These are phyloP conservation scores for Ilyonectria robusta DNA, from an alignment of 2,329 filamentous ascomycete species.

Conservation along the genomic window DNA sequence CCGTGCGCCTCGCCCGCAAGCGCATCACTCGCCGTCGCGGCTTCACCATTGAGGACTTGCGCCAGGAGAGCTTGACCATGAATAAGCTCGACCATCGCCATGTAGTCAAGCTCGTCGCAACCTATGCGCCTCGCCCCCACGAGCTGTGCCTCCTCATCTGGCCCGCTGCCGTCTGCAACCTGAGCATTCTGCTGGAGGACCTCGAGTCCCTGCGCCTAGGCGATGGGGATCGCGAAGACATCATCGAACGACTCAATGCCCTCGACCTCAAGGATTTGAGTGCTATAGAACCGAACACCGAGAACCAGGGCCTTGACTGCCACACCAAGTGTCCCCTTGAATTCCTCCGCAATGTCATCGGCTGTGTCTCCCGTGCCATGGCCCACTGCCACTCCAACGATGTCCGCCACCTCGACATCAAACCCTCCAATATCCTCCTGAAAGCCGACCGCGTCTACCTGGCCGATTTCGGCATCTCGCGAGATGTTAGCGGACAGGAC, in stretches of 20 bases:
- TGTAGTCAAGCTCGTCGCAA: constrained; percentile 63
- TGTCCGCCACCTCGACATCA: constrained; percentile 63
- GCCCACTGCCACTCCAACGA: constrained; percentile 58
- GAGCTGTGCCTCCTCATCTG: constrained; percentile 63
- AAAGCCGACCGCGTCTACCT: constrained; percentile 62
- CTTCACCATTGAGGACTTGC: constrained; percentile 57
- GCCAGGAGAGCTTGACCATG: constrained; percentile 63
- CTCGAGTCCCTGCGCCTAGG: constrained; percentile 57
- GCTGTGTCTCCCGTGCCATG: constrained; percentile 61
- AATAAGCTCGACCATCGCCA: constrained; percentile 63
- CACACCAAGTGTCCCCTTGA: constrained; percentile 54
- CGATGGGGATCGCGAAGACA: constrained; percentile 58
- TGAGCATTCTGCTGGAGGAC: constrained; percentile 59
- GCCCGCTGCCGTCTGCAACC: constrained; percentile 63
- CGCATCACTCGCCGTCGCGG: constrained; percentile 55
- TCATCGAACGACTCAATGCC: constrained; percentile 54
- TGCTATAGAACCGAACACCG: constrained; percentile 51
- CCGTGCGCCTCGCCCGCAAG: constrained; percentile 62
- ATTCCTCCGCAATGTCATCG: constrained; percentile 59
- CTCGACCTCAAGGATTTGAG: constrained; percentile 57
- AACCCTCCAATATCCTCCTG: constrained; percentile 64
- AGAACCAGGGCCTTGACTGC: constrained; percentile 39
- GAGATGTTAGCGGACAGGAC: constrained; percentile 61
- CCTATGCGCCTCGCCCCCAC: constrained; percentile 58
- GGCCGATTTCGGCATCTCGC: constrained; percentile 65